Base-by-base conservation (phyloP, 2,329 filamentous ascomycete species). In the Pseudogymnoascus sp. region DNA sequence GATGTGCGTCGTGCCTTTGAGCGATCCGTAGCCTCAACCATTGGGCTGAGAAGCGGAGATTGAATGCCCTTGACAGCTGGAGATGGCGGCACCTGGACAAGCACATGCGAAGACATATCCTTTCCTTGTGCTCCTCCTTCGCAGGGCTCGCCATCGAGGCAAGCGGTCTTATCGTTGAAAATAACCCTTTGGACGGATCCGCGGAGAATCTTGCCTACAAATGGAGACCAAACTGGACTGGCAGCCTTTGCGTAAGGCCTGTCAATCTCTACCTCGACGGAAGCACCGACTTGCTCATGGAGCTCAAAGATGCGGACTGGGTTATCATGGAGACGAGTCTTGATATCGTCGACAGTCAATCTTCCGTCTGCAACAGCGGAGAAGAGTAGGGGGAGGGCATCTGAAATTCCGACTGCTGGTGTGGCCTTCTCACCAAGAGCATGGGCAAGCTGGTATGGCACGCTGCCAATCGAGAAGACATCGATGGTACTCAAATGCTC, bases 301-400 rank as follows among this genome's bases (percentile, higher is more conserved):
- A 93, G 82, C 78, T 93, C 89, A 69, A 93, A 93, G 70, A 93
- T 92, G 72, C 84, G 83, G 78, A 89, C 89, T 2, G 89, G 89
- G 73, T 91, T 92, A 72, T 90, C 87, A 73, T 92, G 89, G 56
- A 93, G 81, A 43, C 88, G 85, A 62, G 77, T 73, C 72, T 84
- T 88, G 73, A 93, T 82, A 71, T 93, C 89, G 33, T 92, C 88
- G 37, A 92, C 76, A 3, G 87, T 90, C 69, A 93, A 75, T 70
- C 82, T 87, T 65, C 89, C 89, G 72, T 92, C 88, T 4, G 86
- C 80, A 60, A 92, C 89, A 61, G 89, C 90, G 14, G 88, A 91
- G 70, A 93, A 81, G 62, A 93, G 82, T 31, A 93, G 79, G 41
- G 90, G 89, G 63, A 93, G 79, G 40, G 88, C 83, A 72, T 93